phyloP scores from a whole-genome alignment of 2,329 filamentous ascomycete genomes.

The Aspergillus jensenii region DNA sequence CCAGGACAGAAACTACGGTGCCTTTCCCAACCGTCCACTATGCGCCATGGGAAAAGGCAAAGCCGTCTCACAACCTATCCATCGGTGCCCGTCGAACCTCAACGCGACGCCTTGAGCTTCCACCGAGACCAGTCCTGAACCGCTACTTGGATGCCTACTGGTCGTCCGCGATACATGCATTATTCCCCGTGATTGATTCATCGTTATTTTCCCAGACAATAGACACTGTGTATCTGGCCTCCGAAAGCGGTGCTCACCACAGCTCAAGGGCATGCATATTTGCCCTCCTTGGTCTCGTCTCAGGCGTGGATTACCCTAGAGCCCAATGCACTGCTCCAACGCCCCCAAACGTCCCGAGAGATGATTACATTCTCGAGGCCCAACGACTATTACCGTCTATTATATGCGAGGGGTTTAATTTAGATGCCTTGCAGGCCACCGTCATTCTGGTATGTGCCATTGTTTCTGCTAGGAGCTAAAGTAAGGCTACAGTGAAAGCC shows the following conservation, averaged over 20 bases:
- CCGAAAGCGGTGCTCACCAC: background rate
- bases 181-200: background rate
- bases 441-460: background rate
- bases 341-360: background rate
- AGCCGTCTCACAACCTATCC: background rate
- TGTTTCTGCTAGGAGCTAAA: background rate
- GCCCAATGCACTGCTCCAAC: background rate
- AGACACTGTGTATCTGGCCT: background rate
- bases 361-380: background rate
- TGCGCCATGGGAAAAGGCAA: background rate
- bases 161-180: background rate
- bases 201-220: background rate
- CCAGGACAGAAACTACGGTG: background rate
- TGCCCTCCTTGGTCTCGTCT: background rate
- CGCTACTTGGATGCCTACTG: background rate
- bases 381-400: background rate
- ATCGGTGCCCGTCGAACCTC: background rate
- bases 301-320: background rate
- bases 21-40: background rate
- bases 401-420: background rate
- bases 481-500: too few relatives aligned
- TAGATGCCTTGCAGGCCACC: background rate
- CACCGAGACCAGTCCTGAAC: background rate
- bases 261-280: slow-evolving; percentile 1
- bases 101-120: background rate